These are phyloP conservation scores for Skeletonema marinoi DNA, from an alignment of 108 stramenopile genomes.

Conservation along the genomic window DNA sequence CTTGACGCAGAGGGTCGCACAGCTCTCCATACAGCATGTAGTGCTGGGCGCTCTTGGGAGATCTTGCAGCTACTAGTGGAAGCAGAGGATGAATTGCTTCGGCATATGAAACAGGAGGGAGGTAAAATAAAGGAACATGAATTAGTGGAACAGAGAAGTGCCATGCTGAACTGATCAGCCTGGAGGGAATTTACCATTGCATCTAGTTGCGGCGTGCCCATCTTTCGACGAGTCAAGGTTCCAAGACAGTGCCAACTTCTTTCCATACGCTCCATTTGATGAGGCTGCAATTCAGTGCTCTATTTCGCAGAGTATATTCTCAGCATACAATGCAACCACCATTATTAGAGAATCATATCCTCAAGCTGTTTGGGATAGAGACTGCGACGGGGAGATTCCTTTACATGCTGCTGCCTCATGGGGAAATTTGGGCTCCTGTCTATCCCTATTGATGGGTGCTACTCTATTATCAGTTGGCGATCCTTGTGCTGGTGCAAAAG, in stretches of 20 bases:
- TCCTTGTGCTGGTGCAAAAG: neutral
- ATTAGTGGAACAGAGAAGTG: neutral
- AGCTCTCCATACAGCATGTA: slow-evolving; percentile 37
- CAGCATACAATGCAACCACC: slow-evolving; percentile 27
- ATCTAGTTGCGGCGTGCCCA: slow-evolving; percentile 32
- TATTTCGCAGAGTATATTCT: slow-evolving; percentile 16
- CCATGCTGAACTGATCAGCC: slow-evolving; percentile 25
- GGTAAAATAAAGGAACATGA: slow-evolving; percentile 1
- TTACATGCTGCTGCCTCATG: slow-evolving; percentile 40
- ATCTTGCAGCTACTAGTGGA: slow-evolving; percentile 28
- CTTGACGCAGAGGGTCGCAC: slow-evolving; percentile 42
- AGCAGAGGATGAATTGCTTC: slow-evolving; percentile 4
- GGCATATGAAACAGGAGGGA: neutral
- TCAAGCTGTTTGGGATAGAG: slow-evolving; percentile 33
- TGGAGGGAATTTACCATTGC: slow-evolving; percentile 25
- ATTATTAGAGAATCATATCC: slow-evolving; percentile 17
- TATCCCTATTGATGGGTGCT: slow-evolving; percentile 19
- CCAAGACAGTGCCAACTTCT: neutral
- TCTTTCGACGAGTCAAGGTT: slow-evolving; percentile 20
- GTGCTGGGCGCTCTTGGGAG: slow-evolving; percentile 23
- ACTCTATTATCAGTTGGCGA: neutral
- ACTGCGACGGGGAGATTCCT: slow-evolving; percentile 40
- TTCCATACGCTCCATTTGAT: neutral
- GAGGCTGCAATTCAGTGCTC: slow-evolving; percentile 2
- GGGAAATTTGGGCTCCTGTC: slow-evolving; percentile 26